phyloP scores from a whole-genome alignment of 2,329 filamentous ascomycete species.

The Apiospora saccharicola region DNA sequence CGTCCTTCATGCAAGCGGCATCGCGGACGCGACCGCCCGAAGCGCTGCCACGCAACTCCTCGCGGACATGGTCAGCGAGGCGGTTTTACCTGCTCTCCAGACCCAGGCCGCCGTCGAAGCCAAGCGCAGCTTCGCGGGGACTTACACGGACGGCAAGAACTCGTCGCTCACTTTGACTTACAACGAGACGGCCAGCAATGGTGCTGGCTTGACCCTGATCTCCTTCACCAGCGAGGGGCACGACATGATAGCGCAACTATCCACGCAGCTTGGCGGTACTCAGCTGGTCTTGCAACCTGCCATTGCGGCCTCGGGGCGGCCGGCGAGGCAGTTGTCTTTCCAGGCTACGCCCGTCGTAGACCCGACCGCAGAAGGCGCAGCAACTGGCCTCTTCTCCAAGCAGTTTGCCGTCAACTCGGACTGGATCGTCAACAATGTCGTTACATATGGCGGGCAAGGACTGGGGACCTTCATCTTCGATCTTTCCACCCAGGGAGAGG shows the following conservation, averaged over 20 bases:
- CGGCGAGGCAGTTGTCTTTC: constrained; percentile 29
- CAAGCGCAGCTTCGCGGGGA: constrained; percentile 36
- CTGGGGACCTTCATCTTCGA: constrained; percentile 35
- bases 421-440: constrained; percentile 30
- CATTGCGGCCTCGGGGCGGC: background rate
- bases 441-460: constrained; percentile 33
- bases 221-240: constrained; percentile 29
- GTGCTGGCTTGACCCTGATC: constrained; percentile 33
- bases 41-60: constrained; percentile 31
- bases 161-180: constrained; percentile 31
- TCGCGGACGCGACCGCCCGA: constrained; percentile 25
- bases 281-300: constrained; percentile 32
- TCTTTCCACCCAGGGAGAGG: constrained; percentile 31
- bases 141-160: constrained; percentile 31
- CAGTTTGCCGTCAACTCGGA: constrained; percentile 31
- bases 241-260: constrained; percentile 28
- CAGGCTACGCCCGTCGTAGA: constrained; percentile 28
- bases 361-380: background rate
- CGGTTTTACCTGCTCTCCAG: constrained; percentile 38
- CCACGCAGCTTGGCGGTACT: background rate
- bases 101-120: constrained; percentile 38
- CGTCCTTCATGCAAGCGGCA: constrained; percentile 38
- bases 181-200: constrained; percentile 33
- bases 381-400: constrained; percentile 32
- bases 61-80: constrained; percentile 39